Conservation (phyloP, 2,329 filamentous ascomycete genomes). For the Cladophialophora carrionii region DNA sequence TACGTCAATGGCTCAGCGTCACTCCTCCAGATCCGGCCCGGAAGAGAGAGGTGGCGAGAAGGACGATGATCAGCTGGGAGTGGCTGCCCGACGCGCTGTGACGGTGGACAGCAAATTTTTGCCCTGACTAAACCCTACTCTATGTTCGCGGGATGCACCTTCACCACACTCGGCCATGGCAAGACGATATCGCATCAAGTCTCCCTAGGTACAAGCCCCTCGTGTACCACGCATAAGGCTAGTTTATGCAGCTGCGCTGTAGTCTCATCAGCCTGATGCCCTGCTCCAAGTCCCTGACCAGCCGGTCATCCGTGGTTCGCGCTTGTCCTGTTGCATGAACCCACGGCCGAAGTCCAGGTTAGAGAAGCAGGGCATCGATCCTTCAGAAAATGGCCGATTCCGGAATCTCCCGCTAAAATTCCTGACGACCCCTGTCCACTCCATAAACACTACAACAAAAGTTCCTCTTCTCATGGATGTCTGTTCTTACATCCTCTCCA, state of each 20-base stretch:
- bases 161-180: slow-evolving; percentile 12
- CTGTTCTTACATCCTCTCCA: slow-evolving; percentile 52
- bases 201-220: neutral
- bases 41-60: slow-evolving; percentile 18
- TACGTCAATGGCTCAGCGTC: neutral
- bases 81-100: slow-evolving; percentile 31
- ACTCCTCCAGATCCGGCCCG: slow-evolving; percentile 16
- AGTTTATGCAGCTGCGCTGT: slow-evolving; percentile 11
- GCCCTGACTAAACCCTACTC: slow-evolving; percentile 31
- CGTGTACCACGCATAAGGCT: neutral
- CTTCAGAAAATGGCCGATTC: slow-evolving; percentile 12
- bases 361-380: slow-evolving; percentile 12
- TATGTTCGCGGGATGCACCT: slow-evolving; percentile 1
- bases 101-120: slow-evolving; percentile 14
- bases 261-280: slow-evolving; percentile 21
- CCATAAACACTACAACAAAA: neutral
- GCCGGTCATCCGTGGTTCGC: slow-evolving; percentile 8
- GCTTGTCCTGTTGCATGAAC: slow-evolving; percentile 18
- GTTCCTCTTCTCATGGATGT: slow-evolving; percentile 13
- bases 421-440: slow-evolving; percentile 16
- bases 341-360: slow-evolving; percentile 10
- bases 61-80: slow-evolving; percentile 12
- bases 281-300: slow-evolving; percentile 1
- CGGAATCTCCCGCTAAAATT: slow-evolving; percentile 26
- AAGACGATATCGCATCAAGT: slow-evolving; percentile 9